Base-by-base conservation (phyloP, 306 rosid genomes). In the Vigna angularis region DNA sequence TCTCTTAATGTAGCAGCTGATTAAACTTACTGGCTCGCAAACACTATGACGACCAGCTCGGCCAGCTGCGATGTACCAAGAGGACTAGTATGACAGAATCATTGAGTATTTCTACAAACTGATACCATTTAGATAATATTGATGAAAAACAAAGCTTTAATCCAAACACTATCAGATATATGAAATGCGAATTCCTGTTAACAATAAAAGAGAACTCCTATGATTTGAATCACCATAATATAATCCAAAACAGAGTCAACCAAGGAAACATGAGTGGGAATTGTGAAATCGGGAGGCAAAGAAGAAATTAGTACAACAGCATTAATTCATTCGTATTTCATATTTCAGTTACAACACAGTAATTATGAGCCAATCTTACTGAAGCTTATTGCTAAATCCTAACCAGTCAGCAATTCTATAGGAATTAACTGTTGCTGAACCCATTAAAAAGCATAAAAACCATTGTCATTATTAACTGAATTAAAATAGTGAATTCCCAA, bases 21-120 rank as follows among this genome's bases (percentile, higher is more conserved):
- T 76, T 74, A 69, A 79, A 90, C 97, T 94, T 94, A 86, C 94
- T 83, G 94, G 82, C 73, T 50, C 3, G 85, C 90, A 81, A 82
- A 70, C 61, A 84, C 88, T 26, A 9, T 70, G 89, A 87, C 84
- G 88, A 76, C 76, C 98, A 88, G 88, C 89, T 90, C 91, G 93
- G 96, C 94, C 94, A 87, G 89, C 95, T 85, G 93, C 97, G 58
- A 45, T 26, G 34, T 26, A 47, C 69, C 3, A n/a, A 36, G 5
- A 2, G 10, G 28, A 28, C 44, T 49, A 52, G n/a, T 38, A 24
- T 61, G 12, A 42, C 12, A 45, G 40, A 40, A 70, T 40, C 45
- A 78, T 30, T 68, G 24, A 52, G 48, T n/a, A 53, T 28, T 32
- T 32, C 45, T 59, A 32, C 12, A 17, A 34, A 76, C 26, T 7